phyloP scores from a whole-genome alignment of 805 yeast species.

The Candida montana region DNA sequence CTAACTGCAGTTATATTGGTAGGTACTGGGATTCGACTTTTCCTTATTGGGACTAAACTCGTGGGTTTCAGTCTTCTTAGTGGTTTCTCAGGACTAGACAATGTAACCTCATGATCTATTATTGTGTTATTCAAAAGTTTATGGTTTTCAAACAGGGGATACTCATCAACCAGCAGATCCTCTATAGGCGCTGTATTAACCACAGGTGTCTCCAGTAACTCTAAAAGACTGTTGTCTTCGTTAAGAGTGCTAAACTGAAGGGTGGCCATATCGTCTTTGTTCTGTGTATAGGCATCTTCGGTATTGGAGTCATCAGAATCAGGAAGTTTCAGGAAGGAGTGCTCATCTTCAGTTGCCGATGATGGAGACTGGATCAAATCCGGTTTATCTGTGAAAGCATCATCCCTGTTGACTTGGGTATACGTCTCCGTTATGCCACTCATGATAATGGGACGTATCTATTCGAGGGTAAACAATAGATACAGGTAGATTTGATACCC shows the following conservation, averaged over 20 bases:
- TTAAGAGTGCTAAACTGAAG: neutral
- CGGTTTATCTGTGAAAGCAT: too few species aligned
- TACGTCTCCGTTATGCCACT: too few species aligned
- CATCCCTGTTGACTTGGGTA: too few species aligned
- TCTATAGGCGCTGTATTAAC: neutral
- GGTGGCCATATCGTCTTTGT: neutral
- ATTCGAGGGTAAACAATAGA: too few species aligned
- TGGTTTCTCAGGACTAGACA: constrained; percentile 6
- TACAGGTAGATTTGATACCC: too few species aligned
- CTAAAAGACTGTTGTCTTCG: neutral
- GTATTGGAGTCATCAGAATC: constrained; percentile 6
- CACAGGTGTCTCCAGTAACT: neutral
- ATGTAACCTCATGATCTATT: constrained; percentile 5
- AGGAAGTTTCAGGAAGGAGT: neutral
- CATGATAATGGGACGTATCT: too few species aligned
- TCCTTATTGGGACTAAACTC: neutral
- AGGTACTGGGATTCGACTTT: constrained; percentile 20
- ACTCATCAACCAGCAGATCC: constrained; percentile 6
- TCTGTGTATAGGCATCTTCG: neutral
- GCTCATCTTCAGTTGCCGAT: too few species aligned
- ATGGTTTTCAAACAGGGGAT: constrained; percentile 5
- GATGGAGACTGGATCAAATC: too few species aligned
- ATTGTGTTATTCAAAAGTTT: neutral
- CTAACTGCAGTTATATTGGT: constrained; percentile 10
- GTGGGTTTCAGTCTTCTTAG: neutral